phyloP scores from a whole-genome alignment of 2,329 filamentous ascomycete genomes.

The Atkinsonella texensis region DNA sequence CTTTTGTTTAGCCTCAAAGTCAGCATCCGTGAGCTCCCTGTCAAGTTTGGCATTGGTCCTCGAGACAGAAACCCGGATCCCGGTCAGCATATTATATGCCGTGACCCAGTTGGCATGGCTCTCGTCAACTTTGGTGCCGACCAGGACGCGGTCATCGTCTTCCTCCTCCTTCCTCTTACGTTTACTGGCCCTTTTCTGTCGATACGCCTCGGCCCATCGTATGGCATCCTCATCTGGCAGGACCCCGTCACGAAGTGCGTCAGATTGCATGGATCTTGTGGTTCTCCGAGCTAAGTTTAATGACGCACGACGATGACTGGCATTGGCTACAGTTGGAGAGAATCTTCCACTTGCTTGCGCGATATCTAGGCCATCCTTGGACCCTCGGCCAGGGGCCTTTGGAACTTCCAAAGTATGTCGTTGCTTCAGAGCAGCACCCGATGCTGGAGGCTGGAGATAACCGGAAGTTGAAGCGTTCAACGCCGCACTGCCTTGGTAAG shows the following conservation, averaged over 20 bases:
- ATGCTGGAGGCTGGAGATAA: conserved; percentile 32
- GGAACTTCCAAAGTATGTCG: conserved; percentile 85
- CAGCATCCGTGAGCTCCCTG: conserved; percentile 74
- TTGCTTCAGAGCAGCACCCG: conserved; percentile 53
- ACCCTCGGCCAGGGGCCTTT: conserved; percentile 52
- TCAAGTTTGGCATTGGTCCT: conserved; percentile 95
- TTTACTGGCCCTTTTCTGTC: conserved; percentile 83
- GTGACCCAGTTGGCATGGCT: conserved; percentile 95
- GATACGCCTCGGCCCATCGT: conserved; percentile 85
- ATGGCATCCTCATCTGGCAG: conserved; percentile 81
- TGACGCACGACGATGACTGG: conserved; percentile 62
- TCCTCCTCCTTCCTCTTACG: conserved; percentile 71
- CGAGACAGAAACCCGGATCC: conserved; percentile 93
- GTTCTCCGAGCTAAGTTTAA: conserved; percentile 67
- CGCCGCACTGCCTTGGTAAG: conserved; percentile 32
- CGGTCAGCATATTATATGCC: conserved; percentile 98
- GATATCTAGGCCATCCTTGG: conserved; percentile 59
- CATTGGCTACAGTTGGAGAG: conserved; percentile 50
- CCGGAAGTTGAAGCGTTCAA: conserved; percentile 35
- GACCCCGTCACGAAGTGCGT: conserved; percentile 71
- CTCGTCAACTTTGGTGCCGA: conserved; percentile 96
- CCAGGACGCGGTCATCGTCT: conserved; percentile 86
- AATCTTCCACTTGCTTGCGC: conserved; percentile 67
- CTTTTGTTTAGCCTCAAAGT: conserved; percentile 92
- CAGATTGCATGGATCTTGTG: conserved; percentile 77